These are phyloP conservation scores for Crataegus laevigata DNA, from an alignment of 306 rosid species.

Conservation along the genomic window DNA sequence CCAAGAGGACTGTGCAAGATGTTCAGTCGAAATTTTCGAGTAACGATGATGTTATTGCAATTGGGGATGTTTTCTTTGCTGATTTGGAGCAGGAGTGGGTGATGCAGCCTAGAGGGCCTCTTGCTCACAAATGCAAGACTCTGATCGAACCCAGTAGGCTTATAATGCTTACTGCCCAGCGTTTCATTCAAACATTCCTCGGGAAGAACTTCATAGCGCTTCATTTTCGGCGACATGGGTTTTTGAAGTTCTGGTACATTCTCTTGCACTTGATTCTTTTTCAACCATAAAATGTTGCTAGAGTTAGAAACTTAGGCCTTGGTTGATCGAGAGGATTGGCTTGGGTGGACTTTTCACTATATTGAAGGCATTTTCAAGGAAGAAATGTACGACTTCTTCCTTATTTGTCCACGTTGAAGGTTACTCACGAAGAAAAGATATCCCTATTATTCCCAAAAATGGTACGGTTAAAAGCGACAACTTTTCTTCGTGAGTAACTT, in stretches of 20 bases:
- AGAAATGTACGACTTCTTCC: too few species aligned
- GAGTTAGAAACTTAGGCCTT: not conserved
- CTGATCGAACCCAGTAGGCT: slow-evolving; percentile 73
- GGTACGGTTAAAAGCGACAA: too few species aligned
- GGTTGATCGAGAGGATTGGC: too few species aligned
- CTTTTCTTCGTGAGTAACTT: too few species aligned
- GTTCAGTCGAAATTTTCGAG: slow-evolving; percentile 50
- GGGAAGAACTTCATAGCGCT: slow-evolving; percentile 75
- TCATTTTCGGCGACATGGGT: slow-evolving; percentile 92
- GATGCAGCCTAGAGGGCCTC: slow-evolving; percentile 90
- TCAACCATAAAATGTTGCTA: not conserved
- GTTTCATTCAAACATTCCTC: slow-evolving; percentile 89
- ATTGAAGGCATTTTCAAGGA: too few species aligned
- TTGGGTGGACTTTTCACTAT: too few species aligned
- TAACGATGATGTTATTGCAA: slow-evolving; percentile 73
- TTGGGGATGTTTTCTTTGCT: slow-evolving; percentile 89
- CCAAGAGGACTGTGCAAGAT: slow-evolving; percentile 60
- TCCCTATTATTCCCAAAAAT: too few species aligned
- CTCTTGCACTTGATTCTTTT: not conserved
- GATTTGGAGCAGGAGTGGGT: slow-evolving; percentile 77
- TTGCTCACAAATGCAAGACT: slow-evolving; percentile 82
- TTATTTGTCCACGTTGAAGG: too few species aligned
- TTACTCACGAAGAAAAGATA: too few species aligned
- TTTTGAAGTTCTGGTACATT: slow-evolving; percentile 87
- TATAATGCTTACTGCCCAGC: slow-evolving; percentile 82